Conservation (phyloP, 768 basidiomycete species). For the Tylopilus sp. region DNA sequence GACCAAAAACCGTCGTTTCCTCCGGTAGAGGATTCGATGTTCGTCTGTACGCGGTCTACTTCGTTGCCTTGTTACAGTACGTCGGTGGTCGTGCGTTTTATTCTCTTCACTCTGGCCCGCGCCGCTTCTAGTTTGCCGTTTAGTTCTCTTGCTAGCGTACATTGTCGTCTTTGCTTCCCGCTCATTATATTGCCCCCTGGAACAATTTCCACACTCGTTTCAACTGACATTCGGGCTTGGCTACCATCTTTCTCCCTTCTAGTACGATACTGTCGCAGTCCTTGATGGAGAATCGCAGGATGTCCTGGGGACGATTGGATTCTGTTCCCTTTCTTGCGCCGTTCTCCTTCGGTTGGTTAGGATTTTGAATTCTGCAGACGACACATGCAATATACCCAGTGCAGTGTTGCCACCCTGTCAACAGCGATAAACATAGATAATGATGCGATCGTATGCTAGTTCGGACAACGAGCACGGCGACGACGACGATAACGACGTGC, state of each 20-base stretch:
- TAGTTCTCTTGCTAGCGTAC: slow-evolving; percentile 42
- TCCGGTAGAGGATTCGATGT: slow-evolving; percentile 24
- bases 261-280: slow-evolving; percentile 44
- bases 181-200: slow-evolving; percentile 33
- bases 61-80: slow-evolving; percentile 31
- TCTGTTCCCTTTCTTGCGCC: slow-evolving; percentile 4
- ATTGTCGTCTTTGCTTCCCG: slow-evolving; percentile 34
- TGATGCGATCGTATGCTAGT: slow-evolving; percentile 1
- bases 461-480: slow-evolving; percentile 5
- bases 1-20: slow-evolving; percentile 38
- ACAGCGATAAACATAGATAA: slow-evolving; percentile 32
- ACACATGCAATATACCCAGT: slow-evolving; percentile 32
- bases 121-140: slow-evolving; percentile 38
- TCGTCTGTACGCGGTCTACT: slow-evolving; percentile 12
- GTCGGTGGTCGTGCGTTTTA: slow-evolving; percentile 26
- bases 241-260: slow-evolving; percentile 43
- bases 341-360: slow-evolving; percentile 8
- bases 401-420: slow-evolving; percentile 33
- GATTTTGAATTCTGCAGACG: slow-evolving; percentile 16
- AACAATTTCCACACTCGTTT: slow-evolving; percentile 59
- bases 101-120: slow-evolving; percentile 25
- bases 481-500: slow-evolving; percentile 11
- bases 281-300: slow-evolving; percentile 32
- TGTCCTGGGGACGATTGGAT: slow-evolving; percentile 25
- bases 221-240: slow-evolving; percentile 50